Percentiles rank a stretch among this genome's conserved stretches.
phyloP scores from a whole-genome alignment of 1,284 basidiomycete species.

The Chalciporus sp. region DNA sequence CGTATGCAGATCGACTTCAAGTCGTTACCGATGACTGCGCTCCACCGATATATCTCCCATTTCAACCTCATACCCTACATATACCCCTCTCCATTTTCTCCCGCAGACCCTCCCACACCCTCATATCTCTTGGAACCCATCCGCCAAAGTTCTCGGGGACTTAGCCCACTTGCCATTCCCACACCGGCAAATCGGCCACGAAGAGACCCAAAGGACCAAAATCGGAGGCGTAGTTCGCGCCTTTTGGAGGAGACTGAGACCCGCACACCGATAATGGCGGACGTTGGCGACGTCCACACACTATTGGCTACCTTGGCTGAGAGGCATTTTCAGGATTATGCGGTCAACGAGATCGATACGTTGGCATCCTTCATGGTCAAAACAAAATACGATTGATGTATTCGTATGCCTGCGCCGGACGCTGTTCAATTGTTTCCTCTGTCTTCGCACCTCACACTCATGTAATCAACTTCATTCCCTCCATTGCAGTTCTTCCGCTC shows the following conservation, averaged over 20 bases:
- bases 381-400: slow-evolving; percentile 49
- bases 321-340: slow-evolving; percentile 67
- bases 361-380: slow-evolving; percentile 78
- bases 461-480: slow-evolving; percentile 20
- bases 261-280: slow-evolving; percentile 65
- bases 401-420: slow-evolving; percentile 23
- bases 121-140: slow-evolving; percentile 53
- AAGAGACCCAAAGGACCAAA: slow-evolving; percentile 59
- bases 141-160: slow-evolving; percentile 47
- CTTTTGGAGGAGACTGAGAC: slow-evolving; percentile 61
- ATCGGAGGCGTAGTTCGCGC: slow-evolving; percentile 64
- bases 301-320: slow-evolving; percentile 69
- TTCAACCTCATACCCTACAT: slow-evolving; percentile 70
- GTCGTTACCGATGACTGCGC: slow-evolving; percentile 56
- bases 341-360: slow-evolving; percentile 75
- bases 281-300: slow-evolving; percentile 63
- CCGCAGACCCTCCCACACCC: slow-evolving; percentile 69
- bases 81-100: slow-evolving; percentile 66
- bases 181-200: slow-evolving; percentile 69
- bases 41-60: slow-evolving; percentile 70
- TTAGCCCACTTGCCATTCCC: slow-evolving; percentile 46
- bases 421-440: slow-evolving; percentile 15
- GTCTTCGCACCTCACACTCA: slow-evolving; percentile 2
- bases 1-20: slow-evolving; percentile 66
- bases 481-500: background rate